Base-by-base conservation (phyloP, 148 eudicot genomes). In the Persicaria maculosa region DNA sequence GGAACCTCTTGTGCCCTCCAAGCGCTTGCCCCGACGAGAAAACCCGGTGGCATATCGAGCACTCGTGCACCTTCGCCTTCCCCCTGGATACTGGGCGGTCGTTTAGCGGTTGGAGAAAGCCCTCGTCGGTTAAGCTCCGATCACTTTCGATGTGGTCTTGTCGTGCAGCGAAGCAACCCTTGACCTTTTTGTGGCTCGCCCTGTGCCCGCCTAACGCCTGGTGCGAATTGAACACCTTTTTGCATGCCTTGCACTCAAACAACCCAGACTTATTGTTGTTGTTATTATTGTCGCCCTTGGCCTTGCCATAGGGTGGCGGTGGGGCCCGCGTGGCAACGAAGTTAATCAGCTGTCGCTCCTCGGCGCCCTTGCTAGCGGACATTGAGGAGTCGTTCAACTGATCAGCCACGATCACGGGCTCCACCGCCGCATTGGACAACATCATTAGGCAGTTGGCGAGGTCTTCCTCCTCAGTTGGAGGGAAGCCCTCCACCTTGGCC, bases 1-100 rank as follows among this genome's bases (percentile, higher is more conserved):
- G 97, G 44, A 96, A 95, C 80, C 99, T 87, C 76, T 95, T 92
- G 77, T 92, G 99, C 7, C 96, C 97, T 3, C 99, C 98, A 4
- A 95, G 52, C 5, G 99, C 99, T 80, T 95, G 97, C 1, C 97
- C 99, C 0, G 97, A 88, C 0, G 91, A 78, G 76, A 95, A 95
- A 17, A 89, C 76, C 20, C 89, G 75, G 43, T 90, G 90, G 44
- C 98, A 95, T 15, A 95, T 88, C 4, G 96, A 82, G 77, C 97
- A 95, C 75, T 92, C 88, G 45, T 95, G 98, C 2, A 88, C 93
- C 57, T 90, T 89, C 0, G 98, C 74, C 52, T 83, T 90, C 74
- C 81, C 85, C 79, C 81, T 90, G 4, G 84, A 31, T 3, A 31
- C 40, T 31, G 40, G 2, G 40, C 40, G 40, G 1, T 31, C 40